Conservation (phyloP, 139 green algal genomes). For the Chlamydomonas schloesseri region DNA sequence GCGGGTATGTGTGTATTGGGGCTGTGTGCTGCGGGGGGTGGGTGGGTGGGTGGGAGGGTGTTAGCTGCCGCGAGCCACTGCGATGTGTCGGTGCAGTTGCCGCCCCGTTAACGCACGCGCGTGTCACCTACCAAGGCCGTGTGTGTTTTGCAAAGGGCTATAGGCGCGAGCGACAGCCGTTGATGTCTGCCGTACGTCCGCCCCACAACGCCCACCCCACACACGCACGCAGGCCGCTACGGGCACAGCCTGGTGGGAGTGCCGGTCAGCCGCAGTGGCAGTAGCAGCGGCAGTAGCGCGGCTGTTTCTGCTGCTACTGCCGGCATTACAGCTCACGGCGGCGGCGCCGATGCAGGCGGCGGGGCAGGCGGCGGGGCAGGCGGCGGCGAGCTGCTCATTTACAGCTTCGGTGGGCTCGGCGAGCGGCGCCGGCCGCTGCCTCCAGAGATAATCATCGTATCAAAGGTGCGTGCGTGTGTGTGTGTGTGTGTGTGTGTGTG, state of each 20-base stretch:
- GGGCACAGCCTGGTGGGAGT: constrained; percentile 15
- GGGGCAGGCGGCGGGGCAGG: background rate
- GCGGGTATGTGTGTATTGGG: no score
- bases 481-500: no score
- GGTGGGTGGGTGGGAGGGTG: no score
- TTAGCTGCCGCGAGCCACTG: no score
- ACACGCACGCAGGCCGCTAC: background rate
- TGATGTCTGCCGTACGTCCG: background rate
- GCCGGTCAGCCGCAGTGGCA: background rate
- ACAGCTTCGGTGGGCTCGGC: background rate
- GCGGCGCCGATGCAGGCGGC: background rate
- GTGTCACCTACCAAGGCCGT: background rate
- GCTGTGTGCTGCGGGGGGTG: no score
- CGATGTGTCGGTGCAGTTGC: no score
- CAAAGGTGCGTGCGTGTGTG: no score
- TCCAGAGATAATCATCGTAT: no score
- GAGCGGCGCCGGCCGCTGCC: no score
- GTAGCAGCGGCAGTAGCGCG: background rate
- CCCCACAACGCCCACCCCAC: background rate
- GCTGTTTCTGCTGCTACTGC: background rate
- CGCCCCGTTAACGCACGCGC: no score
- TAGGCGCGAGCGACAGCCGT: no score
- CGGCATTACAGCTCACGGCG: background rate
- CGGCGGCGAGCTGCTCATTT: background rate
- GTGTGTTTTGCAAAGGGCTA: no score